Percentiles rank a stretch among this genome's conserved stretches.
Conservation (phyloP, 805 yeast species). For the Teunomyces lycoperdinae region DNA sequence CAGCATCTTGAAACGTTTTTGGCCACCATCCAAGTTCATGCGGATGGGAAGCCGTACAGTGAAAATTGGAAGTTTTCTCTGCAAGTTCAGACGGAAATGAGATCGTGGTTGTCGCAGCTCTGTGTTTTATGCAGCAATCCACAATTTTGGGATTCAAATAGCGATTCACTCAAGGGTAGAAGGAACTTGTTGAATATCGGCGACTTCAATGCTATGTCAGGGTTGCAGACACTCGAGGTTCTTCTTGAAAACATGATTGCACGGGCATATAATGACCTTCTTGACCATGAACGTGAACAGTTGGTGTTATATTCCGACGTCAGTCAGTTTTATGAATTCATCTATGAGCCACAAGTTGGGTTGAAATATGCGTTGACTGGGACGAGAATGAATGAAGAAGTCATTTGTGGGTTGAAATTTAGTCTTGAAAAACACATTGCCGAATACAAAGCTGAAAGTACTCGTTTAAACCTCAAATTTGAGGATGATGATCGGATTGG, state of each 20-base stretch:
- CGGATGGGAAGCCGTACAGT: slow-evolving; percentile 47
- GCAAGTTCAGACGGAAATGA: slow-evolving; percentile 45
- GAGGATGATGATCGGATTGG: slow-evolving; percentile 19
- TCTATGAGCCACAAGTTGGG: slow-evolving; percentile 51
- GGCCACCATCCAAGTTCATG: slow-evolving; percentile 52
- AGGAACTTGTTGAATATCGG: slow-evolving; percentile 13
- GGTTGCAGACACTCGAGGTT: slow-evolving; percentile 52
- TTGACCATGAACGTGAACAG: slow-evolving; percentile 47
- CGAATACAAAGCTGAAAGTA: slow-evolving; percentile 22
- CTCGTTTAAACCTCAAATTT: slow-evolving; percentile 9
- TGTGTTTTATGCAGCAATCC: slow-evolving; percentile 87
- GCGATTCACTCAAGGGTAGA: slow-evolving; percentile 22
- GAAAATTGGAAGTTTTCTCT: slow-evolving; percentile 49
- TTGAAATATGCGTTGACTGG: slow-evolving; percentile 43
- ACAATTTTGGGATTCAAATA: slow-evolving; percentile 37
- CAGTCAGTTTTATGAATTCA: slow-evolving; percentile 69
- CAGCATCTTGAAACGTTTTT: slow-evolving; percentile 61
- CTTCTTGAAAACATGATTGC: slow-evolving; percentile 65
- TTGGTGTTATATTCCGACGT: slow-evolving; percentile 48
- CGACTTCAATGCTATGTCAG: slow-evolving; percentile 21
- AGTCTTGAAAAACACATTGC: slow-evolving; percentile 14
- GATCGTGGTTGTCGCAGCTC: slow-evolving; percentile 64
- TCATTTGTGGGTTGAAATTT: slow-evolving; percentile 20
- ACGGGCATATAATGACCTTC: slow-evolving; percentile 49
- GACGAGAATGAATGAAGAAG: slow-evolving; percentile 26